Evolutionary conservation across 192 early-diverging fungal genomes (phyloP), one percentile per base, ranked within the genome.

Genomic region (Coemansia sp.): DNA sequence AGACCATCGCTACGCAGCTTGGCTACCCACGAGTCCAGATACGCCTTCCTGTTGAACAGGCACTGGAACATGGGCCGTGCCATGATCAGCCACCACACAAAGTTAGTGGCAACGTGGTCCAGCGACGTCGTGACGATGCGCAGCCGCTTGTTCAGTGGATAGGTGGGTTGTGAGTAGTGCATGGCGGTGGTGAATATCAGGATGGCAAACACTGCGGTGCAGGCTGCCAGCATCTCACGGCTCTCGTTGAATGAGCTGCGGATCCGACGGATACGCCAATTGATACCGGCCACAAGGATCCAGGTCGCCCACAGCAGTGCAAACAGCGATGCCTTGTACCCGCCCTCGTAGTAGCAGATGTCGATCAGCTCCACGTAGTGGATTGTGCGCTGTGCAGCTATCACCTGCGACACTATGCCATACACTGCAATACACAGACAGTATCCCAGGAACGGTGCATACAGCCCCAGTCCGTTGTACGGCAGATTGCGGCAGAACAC

Each of bases 201-300:
- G 17, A 69, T 42, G 7, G 56, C 55, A 50, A 72, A 72, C 2
- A 72, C 66, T 0, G 63, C 40, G 0, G 47, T 5, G 55, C 80
- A 74, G 0, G 67, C 61, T 0, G 64, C 17, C 20, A 55, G 42
- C 23, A 67, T 68, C 41, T 75, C 70, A 31, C 74, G 73, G 23
- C 57, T 65, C 58, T 82, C 79, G 44, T 82, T 82, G 45, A 82
- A 82, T 20, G 73, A 72, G 64, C 70, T 73, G 52, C 72, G 72
- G 50, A 82, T 76, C 31, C 65, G 53, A 44, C 79, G 74, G 45
- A 78, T 78, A 15, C 58, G 62, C 75, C 75, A 78, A 45, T 47
- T 67, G 19, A 78, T 28, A 2, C 38, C 2, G 2, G 59, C 70
- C 1, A 82, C 59, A 1, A 67, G 3, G 1, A 68, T 27, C 70